Percentiles rank a stretch among this genome's conserved stretches.
phyloP scores from a whole-genome alignment of 805 yeast species.

The Cyberlindnera petersonii region DNA sequence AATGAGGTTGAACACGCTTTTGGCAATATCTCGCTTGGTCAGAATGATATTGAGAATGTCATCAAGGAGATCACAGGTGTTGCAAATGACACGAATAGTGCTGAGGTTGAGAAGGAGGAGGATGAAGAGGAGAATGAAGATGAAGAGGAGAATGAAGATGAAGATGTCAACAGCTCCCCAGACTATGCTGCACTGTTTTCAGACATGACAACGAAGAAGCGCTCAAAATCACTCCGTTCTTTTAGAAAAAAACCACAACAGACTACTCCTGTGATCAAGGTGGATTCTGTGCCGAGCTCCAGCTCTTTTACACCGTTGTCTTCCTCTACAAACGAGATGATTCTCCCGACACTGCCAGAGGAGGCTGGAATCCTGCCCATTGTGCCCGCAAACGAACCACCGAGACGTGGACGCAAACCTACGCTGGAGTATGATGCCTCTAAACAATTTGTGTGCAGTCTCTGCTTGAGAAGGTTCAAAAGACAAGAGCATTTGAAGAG shows the following conservation, averaged over 20 bases:
- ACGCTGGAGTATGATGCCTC: constrained; percentile 50
- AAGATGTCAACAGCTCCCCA: constrained; percentile 24
- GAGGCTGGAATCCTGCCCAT: constrained; percentile 8
- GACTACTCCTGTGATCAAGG: neutral
- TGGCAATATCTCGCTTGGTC: neutral
- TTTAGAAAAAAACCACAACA: constrained; percentile 2
- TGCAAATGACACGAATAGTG: neutral
- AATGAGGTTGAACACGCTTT: constrained; percentile 1
- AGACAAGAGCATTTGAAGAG: constrained; percentile 76
- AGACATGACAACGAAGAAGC: constrained; percentile 21
- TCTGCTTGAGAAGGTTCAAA: constrained; percentile 62
- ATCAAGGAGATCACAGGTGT: neutral
- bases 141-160: constrained; percentile 1
- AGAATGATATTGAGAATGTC: neutral
- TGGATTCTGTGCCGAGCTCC: neutral
- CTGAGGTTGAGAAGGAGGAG: neutral
- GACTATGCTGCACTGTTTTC: constrained; percentile 31
- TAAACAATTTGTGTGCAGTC: constrained; percentile 60
- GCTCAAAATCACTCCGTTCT: constrained; percentile 17
- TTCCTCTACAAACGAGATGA: neutral
- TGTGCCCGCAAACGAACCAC: constrained; percentile 27
- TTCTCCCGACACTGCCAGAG: constrained; percentile 12
- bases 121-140: constrained; percentile 1
- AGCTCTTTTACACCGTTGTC: neutral
- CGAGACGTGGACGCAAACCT: constrained; percentile 63